Evolutionary conservation across 139 green algal species (phyloP), one percentile per base, ranked within the genome.

Genomic region (Coelastrella sp.): DNA sequence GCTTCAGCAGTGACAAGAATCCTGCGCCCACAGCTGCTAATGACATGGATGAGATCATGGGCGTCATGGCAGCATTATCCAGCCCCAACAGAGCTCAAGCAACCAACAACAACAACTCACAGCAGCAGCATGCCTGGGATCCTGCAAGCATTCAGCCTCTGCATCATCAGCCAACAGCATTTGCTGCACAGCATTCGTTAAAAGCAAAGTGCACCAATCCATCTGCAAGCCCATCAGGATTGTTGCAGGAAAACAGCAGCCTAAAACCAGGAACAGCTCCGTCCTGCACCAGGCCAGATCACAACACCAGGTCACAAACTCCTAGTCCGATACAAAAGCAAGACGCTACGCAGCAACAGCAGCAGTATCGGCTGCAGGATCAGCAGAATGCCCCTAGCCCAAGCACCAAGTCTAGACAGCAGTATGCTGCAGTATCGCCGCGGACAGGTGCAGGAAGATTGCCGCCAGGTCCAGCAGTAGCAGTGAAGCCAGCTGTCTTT

Each of bases 11-110:
- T 30, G 21, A 7, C 15, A 15, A 5, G 23, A 9, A 43, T n/a
- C 27, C 30, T 41, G 62, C 62, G 5, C 9, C 62, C 5, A 23
- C 62, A 40, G 62, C 62, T 41, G 30, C 15, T 13, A 15, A 38
- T 35, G 76, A 71, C 19, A 72, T 83, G 76, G 57, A 83, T 23
- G 76, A 83, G 57, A 83, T 83, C 2, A 15, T 83, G 21, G 53
- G 53, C 4, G 76, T 83, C 32, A 83, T 83, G 76, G 76, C 67
- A 15, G 76, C 57, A 5, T 38, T 83, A 40, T 15, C 35, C 5
- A 7, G 21, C 35, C 40, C 40, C 27, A n/a, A n/a, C n/a, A 81
- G 41, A 64, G 8, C 21, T 23, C 45, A 68, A 21, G 48, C 21
- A 9, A 9, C 32, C 8, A 21, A 64, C n/a, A 17, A 45, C 11